A percentile compares a stretch with the other conserved stretches of the same genome.
Evolutionary conservation across 2,329 filamentous ascomycete species (phyloP).

Genomic region (Penicillium sp.): DNA sequence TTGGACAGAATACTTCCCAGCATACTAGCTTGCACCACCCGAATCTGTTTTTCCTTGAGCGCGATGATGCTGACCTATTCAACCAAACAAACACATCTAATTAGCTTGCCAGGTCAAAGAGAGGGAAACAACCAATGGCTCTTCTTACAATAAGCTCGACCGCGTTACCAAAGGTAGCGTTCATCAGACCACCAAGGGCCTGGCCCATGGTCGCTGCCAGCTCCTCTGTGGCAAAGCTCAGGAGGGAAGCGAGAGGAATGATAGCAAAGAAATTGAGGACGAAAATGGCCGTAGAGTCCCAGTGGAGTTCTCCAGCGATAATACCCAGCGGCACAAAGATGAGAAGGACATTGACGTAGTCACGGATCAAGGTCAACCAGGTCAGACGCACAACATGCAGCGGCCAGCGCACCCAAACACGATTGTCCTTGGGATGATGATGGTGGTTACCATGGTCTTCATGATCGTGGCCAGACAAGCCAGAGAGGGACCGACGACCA

Average conservation of each 20-base stretch:
- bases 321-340: slow-evolving; percentile 67
- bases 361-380: slow-evolving; percentile 47
- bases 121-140: slow-evolving; percentile 54
- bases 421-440: slow-evolving; percentile 38
- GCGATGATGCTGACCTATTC: slow-evolving; percentile 85
- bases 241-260: slow-evolving; percentile 60
- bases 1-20: slow-evolving; percentile 94
- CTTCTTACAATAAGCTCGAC: slow-evolving; percentile 66
- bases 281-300: slow-evolving; percentile 61
- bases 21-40: slow-evolving; percentile 98
- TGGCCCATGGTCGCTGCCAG: slow-evolving; percentile 61
- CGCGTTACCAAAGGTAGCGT: slow-evolving; percentile 67
- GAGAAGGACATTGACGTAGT: slow-evolving; percentile 61
- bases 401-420: slow-evolving; percentile 42
- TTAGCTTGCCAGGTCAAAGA: background rate
- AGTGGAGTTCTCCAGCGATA: slow-evolving; percentile 59
- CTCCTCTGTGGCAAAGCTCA: slow-evolving; percentile 67
- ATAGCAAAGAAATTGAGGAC: slow-evolving; percentile 65
- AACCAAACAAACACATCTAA: background rate
- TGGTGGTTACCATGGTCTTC: slow-evolving; percentile 13
- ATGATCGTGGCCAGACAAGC: slow-evolving; percentile 16
- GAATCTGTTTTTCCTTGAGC: slow-evolving; percentile 78
- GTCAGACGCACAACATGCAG: slow-evolving; percentile 40
- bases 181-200: slow-evolving; percentile 63
- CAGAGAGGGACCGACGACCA: slow-evolving; percentile 19